Conservation (phyloP, 2,329 filamentous ascomycete species). For the Xylaria hypoxylon region DNA sequence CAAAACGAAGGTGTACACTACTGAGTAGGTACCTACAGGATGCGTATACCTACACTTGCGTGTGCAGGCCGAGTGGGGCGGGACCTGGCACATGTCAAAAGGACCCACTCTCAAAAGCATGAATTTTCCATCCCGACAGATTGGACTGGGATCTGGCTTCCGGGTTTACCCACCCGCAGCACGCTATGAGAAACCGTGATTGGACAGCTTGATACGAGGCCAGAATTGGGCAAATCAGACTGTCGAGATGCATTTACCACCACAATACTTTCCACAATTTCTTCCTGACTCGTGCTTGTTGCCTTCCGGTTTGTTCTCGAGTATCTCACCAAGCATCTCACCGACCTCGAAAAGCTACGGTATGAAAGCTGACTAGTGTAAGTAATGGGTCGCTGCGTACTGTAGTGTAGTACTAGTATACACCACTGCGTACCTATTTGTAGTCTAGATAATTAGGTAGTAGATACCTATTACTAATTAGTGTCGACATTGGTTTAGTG, state of each 20-base stretch:
- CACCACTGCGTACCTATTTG: no score
- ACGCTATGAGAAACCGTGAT: slow-evolving; percentile 31
- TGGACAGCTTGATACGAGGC: slow-evolving; percentile 40
- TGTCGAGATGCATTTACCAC: slow-evolving; percentile 1
- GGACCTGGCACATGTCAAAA: slow-evolving; percentile 20
- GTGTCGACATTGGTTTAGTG: no score
- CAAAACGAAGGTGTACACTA: no score
- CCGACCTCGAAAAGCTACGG: neutral
- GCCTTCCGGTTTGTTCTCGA: slow-evolving; percentile 43
- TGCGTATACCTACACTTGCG: no score
- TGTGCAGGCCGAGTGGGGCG: neutral
- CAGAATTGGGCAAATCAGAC: slow-evolving; percentile 28
- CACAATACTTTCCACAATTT: slow-evolving; percentile 36
- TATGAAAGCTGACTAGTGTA: slow-evolving; percentile 29
- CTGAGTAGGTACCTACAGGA: slow-evolving; percentile 6
- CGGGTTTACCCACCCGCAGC: slow-evolving; percentile 47
- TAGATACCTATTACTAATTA: no score
- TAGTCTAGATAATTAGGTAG: no score
- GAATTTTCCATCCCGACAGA: slow-evolving; percentile 39
- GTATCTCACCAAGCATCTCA: neutral
- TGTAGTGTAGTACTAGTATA: no score
- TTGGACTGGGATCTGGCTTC: slow-evolving; percentile 49
- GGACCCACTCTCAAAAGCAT: slow-evolving; percentile 15
- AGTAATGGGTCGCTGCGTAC: slow-evolving; percentile 6
- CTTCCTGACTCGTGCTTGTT: slow-evolving; percentile 35